Evolutionary conservation across 176 grass and related monocot genomes (phyloP), one percentile per base, ranked within the genome.

Genomic region (Avena insularis): DNA sequence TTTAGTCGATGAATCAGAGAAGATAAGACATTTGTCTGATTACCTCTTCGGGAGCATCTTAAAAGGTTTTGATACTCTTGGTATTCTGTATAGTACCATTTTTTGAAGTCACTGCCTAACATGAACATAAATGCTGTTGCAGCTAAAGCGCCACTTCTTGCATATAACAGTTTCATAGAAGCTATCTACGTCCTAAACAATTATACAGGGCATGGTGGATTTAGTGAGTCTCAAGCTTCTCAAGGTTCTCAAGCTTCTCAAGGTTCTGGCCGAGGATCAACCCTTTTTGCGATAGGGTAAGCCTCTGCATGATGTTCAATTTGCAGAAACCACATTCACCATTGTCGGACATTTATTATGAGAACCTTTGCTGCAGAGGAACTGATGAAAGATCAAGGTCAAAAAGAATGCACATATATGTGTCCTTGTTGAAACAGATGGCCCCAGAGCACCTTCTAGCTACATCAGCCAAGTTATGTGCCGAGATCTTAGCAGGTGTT

Each of bases 101-200:
- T 83, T 70, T 82, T 78, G 17, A 27, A 56, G 7, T 79, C 21
- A 61, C 40, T 82, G 33, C 29, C 43, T 86, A 76, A 88, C 72
- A 29, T 76, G 43, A 53, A 65, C 19, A 36, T 71, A 89, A 56
- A 90, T 87, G 86, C 87, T 87, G 81, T 91, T 86, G 66, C 92
- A 98, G 96, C 90, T 79, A 98, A 98, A 84, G 91, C 96, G 3
- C 96, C 96, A 85, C 93, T 98, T 65, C 96, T 98, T 91, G 96
- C 96, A 79, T 98, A 98, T 80, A 98, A 98, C 87, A 98, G 96
- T 84, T 98, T 98, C 77, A 95, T 98, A 90, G 96, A 95, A 91
- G 96, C 96, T 69, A 95, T 98, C 58, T 93, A 89, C 62, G 89
- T 94, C 55, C 91, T 98, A 89, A 98, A 98, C n/a, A 75, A 82